Evolutionary conservation across 352 stramenopile species (phyloP).

Genomic region (Phytophthora tubulina): DNA sequence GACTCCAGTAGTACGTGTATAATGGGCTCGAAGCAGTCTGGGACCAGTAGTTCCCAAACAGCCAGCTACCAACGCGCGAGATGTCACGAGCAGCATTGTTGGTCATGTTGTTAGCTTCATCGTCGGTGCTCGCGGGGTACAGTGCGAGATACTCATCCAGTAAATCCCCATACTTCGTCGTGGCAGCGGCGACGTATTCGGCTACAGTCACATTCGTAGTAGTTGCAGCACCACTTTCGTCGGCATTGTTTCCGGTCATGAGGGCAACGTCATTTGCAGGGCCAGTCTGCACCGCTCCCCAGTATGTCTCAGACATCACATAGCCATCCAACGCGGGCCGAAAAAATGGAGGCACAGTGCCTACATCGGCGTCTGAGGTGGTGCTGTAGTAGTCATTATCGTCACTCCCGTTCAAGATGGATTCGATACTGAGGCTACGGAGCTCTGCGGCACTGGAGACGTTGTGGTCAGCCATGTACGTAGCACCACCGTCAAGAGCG

Average conservation of each 20-base stretch:
- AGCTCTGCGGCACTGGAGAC: too few relatives aligned
- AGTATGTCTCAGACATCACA: constrained; percentile 21
- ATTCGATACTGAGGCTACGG: too few relatives aligned
- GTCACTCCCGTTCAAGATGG: too few relatives aligned
- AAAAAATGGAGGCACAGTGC: too few relatives aligned
- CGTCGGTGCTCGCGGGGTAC: constrained; percentile 22
- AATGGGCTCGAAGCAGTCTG: neutral
- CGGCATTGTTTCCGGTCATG: constrained; percentile 31
- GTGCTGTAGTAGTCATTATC: too few relatives aligned
- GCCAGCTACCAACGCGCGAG: constrained; percentile 26
- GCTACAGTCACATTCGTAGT: constrained; percentile 32
- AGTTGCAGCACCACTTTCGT: constrained; percentile 25
- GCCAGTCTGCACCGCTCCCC: constrained; percentile 9
- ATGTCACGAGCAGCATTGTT: constrained; percentile 21
- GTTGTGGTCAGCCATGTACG: too few relatives aligned
- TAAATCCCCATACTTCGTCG: constrained; percentile 21
- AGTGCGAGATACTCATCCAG: constrained; percentile 22
- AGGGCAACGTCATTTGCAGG: constrained; percentile 26
- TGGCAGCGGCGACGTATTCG: constrained; percentile 19
- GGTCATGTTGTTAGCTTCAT: constrained; percentile 14
- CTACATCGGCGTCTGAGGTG: too few relatives aligned
- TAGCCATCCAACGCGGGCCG: neutral
- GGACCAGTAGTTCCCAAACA: constrained; percentile 27
- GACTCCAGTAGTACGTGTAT: constrained; percentile 30
- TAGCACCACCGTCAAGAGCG: too few relatives aligned